Base-by-base conservation (phyloP, 2,329 filamentous ascomycete species). In the Nemania sp. region DNA sequence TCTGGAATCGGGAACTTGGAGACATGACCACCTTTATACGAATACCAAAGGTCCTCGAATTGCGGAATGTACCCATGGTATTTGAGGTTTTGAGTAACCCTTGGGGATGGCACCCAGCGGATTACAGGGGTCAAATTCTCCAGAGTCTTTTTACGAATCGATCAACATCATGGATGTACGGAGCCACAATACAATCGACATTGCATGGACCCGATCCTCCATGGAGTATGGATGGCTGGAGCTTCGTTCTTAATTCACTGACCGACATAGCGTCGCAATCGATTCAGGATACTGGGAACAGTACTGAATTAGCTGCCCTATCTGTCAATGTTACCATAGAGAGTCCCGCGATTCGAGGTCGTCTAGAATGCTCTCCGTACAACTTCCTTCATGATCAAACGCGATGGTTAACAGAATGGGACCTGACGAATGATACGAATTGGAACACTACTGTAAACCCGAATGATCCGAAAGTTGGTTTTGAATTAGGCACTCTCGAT, bases 1-100 rank as follows among this genome's bases (percentile, higher is more conserved):
- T 48, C 15, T 48, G 45, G 45, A 39, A 24, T 40, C 45, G 33
- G 24, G 33, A 48, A 15, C 45, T 34, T 22, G 45, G 34, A 48
- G 12, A 6, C 8, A 19, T 48, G 30, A 9, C 34, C 3, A 17
- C 40, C 6, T 6, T 1, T 14, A 40, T 39, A 34, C 9, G 31
- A 15, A 31, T 40, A 39, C 34, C 34, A 5, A 48, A 48, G 24
- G 15, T 24, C 15, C 45, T 48, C 6, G 45, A 48, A 31, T 11
- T 48, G 19, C 45, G 45, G 14, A 6, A 22, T 40, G 45, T 48
- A 3, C 45, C 45, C 12, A 48, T 48, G 17, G 45, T 48, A 3
- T 34, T 34, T n/a, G 40, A 39, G 17, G 23, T 48, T 15, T 30
- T 26, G 24, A 40, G 2, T 11, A 34, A 34, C n/a, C 2, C 4